A percentile compares a stretch with the other conserved stretches of the same genome.
Conservation (phyloP, 1,139 yeast genomes). For the Wickerhamomyces sp. region DNA sequence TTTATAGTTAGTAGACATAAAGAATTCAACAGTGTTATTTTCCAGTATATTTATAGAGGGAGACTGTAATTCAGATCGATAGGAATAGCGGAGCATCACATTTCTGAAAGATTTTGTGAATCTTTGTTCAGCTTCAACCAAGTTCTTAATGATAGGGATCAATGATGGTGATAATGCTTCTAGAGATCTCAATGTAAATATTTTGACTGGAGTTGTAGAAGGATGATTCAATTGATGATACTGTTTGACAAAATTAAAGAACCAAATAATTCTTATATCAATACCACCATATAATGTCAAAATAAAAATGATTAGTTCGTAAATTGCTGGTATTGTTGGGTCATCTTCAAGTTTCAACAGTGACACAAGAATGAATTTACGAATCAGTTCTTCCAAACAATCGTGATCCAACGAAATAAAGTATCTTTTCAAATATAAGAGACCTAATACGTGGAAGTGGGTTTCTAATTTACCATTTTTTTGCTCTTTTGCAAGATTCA, state of each 20-base stretch:
- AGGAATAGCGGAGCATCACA: no score
- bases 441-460: conserved; percentile 12
- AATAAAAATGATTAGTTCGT: conserved; percentile 38
- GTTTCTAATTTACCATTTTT: conserved; percentile 7
- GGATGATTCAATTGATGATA: conserved; percentile 19
- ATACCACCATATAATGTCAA: conserved; percentile 41
- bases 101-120: no score
- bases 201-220: no score
- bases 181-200: neutral
- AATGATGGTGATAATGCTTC: no score
- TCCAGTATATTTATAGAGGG: no score
- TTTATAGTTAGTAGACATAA: no score
- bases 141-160: no score
- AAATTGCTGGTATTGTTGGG: conserved; percentile 28
- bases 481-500: conserved; percentile 5
- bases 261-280: conserved; percentile 39
- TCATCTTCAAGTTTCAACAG: conserved; percentile 34
- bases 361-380: conserved; percentile 32
- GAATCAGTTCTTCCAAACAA: conserved; percentile 28
- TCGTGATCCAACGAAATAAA: neutral
- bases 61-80: no score
- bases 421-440: conserved; percentile 10
- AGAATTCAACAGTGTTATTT: no score
- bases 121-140: no score
- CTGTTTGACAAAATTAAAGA: conserved; percentile 33